Evolutionary conservation across 176 grass and related monocot genomes (phyloP).

Genomic region (Thalia dealbata): DNA sequence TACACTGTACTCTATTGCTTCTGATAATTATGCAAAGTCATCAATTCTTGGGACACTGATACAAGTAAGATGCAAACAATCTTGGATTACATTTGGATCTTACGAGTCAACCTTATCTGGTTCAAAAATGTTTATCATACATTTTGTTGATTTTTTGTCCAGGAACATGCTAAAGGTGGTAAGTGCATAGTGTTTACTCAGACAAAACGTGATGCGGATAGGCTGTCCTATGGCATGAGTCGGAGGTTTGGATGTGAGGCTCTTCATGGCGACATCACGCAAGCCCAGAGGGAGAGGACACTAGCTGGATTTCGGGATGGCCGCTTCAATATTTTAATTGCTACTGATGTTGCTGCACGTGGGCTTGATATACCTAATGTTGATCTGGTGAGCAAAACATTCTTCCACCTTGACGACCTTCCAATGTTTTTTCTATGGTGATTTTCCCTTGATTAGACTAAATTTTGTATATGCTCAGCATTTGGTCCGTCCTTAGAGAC

Average conservation of each 20-base stretch:
- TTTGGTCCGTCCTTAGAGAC: not conserved
- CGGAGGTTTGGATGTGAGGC: constrained; percentile 67
- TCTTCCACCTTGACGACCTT: not conserved
- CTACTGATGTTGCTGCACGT: constrained; percentile 87
- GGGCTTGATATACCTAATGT: constrained; percentile 98
- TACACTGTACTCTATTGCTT: constrained; percentile 73
- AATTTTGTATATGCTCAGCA: not conserved
- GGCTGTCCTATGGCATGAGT: constrained; percentile 71
- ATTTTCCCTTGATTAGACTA: too few species aligned
- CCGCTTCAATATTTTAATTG: constrained; percentile 70
- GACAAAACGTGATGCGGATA: constrained; percentile 89
- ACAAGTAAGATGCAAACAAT: not conserved
- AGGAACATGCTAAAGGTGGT: constrained; percentile 93
- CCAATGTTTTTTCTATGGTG: not conserved
- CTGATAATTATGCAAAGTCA: constrained; percentile 61
- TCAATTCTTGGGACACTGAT: constrained; percentile 70
- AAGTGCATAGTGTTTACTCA: constrained; percentile 98
- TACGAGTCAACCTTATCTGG: not conserved
- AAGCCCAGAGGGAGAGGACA: constrained; percentile 85
- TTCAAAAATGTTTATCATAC: not conserved
- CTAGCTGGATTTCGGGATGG: constrained; percentile 79
- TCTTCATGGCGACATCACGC: constrained; percentile 92
- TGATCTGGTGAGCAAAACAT: constrained; percentile 50
- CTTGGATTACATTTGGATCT: not conserved
- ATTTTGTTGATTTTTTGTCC: constrained; percentile 2